Evolutionary conservation across 1,284 basidiomycete genomes (phyloP).

Genomic region (Ceratobasidium sp.): DNA sequence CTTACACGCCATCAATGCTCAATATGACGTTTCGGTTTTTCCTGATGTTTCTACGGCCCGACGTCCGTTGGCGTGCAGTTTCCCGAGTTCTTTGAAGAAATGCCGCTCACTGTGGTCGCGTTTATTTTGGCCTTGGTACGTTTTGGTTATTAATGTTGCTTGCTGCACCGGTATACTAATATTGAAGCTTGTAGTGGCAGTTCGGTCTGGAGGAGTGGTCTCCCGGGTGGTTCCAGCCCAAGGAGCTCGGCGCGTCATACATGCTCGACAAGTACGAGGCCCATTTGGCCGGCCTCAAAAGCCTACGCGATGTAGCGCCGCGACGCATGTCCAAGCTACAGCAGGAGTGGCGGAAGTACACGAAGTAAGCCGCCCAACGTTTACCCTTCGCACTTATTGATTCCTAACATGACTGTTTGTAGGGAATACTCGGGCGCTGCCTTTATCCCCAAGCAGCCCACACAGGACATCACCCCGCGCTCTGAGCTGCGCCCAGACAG

Average conservation of each 20-base stretch:
- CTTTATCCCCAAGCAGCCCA: not conserved
- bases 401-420: too few species aligned
- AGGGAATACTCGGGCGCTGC: conserved; percentile 7
- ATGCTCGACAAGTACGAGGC: conserved; percentile 9
- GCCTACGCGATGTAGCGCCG: not conserved
- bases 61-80: conserved; percentile 3
- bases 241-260: not conserved
- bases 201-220: conserved; percentile 7
- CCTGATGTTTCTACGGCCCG: not conserved
- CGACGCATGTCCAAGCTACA: not conserved
- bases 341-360: not conserved
- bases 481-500: not conserved
- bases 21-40: too few species aligned
- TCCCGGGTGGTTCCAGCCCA: not conserved
- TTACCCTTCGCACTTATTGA: too few species aligned
- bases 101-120: not conserved
- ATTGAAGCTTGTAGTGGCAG: conserved; percentile 16
- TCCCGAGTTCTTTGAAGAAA: not conserved
- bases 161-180: too few species aligned
- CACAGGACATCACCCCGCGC: conserved; percentile 8
- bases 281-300: not conserved
- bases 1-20: too few species aligned
- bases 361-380: too few species aligned
- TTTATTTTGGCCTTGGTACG: not conserved
- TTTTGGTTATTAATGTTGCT: too few species aligned